phyloP scores from a whole-genome alignment of 2,329 filamentous ascomycete species.

The Rhinocladiella mackenziei region DNA sequence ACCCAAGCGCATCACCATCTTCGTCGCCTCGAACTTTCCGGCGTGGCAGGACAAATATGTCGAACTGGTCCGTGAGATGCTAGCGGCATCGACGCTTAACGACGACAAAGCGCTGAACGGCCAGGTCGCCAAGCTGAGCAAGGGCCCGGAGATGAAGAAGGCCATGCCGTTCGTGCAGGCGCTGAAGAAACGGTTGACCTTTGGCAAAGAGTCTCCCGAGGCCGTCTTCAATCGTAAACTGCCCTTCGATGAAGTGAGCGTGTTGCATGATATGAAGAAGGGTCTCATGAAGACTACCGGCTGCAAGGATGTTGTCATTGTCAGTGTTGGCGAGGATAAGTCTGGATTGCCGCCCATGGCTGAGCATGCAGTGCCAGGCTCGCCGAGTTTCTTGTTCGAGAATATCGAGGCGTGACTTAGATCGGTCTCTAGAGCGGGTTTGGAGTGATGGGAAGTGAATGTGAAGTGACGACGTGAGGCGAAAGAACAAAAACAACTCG shows the following conservation, averaged over 20 bases:
- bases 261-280: slow-evolving; percentile 71
- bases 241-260: slow-evolving; percentile 76
- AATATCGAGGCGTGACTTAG: slow-evolving; percentile 56
- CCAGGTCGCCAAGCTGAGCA: slow-evolving; percentile 68
- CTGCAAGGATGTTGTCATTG: slow-evolving; percentile 66
- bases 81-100: slow-evolving; percentile 58
- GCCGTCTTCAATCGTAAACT: slow-evolving; percentile 73
- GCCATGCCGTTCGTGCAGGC: slow-evolving; percentile 94
- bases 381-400: slow-evolving; percentile 78
- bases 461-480: not conserved
- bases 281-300: slow-evolving; percentile 73
- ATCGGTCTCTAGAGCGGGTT: not conserved
- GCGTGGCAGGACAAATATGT: slow-evolving; percentile 90
- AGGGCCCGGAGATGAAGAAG: slow-evolving; percentile 73
- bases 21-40: slow-evolving; percentile 73
- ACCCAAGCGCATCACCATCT: slow-evolving; percentile 87
- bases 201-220: slow-evolving; percentile 44
- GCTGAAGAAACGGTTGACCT: slow-evolving; percentile 75
- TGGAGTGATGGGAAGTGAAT: not conserved
- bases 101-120: slow-evolving; percentile 79
- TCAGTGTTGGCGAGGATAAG: slow-evolving; percentile 65
- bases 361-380: slow-evolving; percentile 73
- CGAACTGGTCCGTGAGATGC: slow-evolving; percentile 68
- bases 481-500: no score
- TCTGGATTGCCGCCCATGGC: slow-evolving; percentile 57